These are phyloP conservation scores for Cercospora beticola DNA, from an alignment of 2,329 filamentous ascomycete genomes.

Conservation along the genomic window DNA sequence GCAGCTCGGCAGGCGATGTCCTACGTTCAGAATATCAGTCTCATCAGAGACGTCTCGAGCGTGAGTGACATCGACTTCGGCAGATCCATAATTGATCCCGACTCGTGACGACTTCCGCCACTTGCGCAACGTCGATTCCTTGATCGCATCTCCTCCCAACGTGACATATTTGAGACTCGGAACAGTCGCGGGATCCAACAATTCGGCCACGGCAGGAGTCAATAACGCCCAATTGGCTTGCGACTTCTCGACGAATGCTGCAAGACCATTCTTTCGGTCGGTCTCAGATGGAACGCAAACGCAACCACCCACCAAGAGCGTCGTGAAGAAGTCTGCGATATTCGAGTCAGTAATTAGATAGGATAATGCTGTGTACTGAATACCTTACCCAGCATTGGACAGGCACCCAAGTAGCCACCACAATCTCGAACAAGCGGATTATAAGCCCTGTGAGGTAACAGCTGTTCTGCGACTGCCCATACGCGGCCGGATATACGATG, in stretches of 20 bases:
- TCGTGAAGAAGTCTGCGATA: background rate
- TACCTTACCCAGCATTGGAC: background rate
- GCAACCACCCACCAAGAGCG: background rate
- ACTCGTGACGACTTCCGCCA: background rate
- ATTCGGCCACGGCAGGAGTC: constrained; percentile 6
- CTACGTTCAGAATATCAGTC: background rate
- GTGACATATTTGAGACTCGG: constrained; percentile 1
- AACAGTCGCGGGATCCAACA: background rate
- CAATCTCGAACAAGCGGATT: background rate
- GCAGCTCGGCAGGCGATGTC: background rate
- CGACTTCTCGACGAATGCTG: background rate
- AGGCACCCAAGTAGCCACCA: background rate
- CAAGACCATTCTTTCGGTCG: background rate
- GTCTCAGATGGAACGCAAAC: background rate
- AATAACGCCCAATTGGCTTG: background rate
- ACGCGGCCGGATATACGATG: background rate
- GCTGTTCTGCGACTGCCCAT: background rate
- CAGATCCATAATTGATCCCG: background rate
- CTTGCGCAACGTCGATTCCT: background rate
- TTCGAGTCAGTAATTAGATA: background rate
- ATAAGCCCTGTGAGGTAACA: background rate
- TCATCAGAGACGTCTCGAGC: background rate
- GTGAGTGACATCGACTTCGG: background rate
- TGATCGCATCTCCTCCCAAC: background rate
- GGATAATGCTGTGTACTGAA: background rate